Conservation (phyloP, 192 early-diverging fungal genomes). For the Backusella morwellensis region DNA sequence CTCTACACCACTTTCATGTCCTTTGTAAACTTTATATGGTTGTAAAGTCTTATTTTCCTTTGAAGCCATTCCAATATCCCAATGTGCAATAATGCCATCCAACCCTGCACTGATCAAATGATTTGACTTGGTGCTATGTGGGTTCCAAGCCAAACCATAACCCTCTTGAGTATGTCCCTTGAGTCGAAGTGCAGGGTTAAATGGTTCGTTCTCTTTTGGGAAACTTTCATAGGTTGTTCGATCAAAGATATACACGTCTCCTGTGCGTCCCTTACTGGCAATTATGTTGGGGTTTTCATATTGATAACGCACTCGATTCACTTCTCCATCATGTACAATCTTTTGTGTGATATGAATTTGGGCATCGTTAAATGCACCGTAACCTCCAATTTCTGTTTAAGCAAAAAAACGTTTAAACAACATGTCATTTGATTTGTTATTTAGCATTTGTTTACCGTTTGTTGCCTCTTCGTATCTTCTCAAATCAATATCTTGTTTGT, state of each 20-base stretch:
- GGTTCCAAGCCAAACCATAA: slow-evolving; percentile 94
- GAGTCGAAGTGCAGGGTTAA: slow-evolving; percentile 84
- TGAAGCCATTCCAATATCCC: slow-evolving; percentile 82
- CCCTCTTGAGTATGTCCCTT: slow-evolving; percentile 92
- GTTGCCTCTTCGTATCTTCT: slow-evolving; percentile 36
- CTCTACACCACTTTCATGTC: slow-evolving; percentile 92
- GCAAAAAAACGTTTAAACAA: neutral
- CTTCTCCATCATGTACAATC: slow-evolving; percentile 97
- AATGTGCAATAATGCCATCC: slow-evolving; percentile 88
- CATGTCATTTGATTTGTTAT: neutral
- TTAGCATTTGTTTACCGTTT: slow-evolving; percentile 15
- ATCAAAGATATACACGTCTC: slow-evolving; percentile 97
- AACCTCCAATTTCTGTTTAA: slow-evolving; percentile 26
- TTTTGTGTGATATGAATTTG: slow-evolving; percentile 91
- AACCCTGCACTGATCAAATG: slow-evolving; percentile 88
- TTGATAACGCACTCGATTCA: slow-evolving; percentile 98
- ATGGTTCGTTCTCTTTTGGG: slow-evolving; percentile 73
- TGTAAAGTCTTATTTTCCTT: slow-evolving; percentile 77
- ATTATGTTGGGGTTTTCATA: slow-evolving; percentile 94
- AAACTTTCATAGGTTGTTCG: slow-evolving; percentile 83
- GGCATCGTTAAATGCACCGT: slow-evolving; percentile 47
- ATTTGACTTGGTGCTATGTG: slow-evolving; percentile 57
- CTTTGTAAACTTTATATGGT: slow-evolving; percentile 74
- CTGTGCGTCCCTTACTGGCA: slow-evolving; percentile 88
- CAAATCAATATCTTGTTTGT: slow-evolving; percentile 29